A percentile compares a stretch with the other conserved stretches of the same genome.
These are phyloP conservation scores for Aspergillus homomorphus DNA, from an alignment of 495 filamentous ascomycete species.

Conservation along the genomic window DNA sequence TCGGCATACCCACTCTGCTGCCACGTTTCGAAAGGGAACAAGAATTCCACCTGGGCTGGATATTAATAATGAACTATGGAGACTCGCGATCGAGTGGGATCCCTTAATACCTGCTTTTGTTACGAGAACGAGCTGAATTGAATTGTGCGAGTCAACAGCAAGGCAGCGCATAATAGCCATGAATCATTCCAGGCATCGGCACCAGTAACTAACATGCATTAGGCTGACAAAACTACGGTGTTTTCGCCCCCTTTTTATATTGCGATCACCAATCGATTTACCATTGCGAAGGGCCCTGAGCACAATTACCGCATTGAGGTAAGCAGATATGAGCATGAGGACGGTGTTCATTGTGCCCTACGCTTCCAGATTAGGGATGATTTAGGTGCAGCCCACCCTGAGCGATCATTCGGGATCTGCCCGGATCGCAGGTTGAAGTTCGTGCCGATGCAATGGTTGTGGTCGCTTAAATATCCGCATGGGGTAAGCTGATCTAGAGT, in stretches of 20 bases:
- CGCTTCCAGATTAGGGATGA: background rate
- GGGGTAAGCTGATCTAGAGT: background rate
- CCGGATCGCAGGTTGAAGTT: background rate
- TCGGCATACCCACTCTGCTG: slow-evolving; percentile 13
- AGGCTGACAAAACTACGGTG: background rate
- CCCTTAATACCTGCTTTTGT: background rate
- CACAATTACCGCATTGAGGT: background rate
- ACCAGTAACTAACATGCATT: too few relatives aligned
- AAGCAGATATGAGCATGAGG: background rate
- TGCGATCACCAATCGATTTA: background rate
- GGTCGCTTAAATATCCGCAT: background rate
- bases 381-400: background rate
- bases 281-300: background rate
- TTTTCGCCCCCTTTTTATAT: background rate
- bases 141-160: background rate
- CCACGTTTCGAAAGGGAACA: slow-evolving; percentile 8
- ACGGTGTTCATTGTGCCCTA: background rate
- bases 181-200: too few relatives aligned
- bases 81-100: background rate
- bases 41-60: background rate
- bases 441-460: background rate
- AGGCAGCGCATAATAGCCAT: background rate
- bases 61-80: background rate
- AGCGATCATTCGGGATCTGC: background rate
- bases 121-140: background rate